Conservation (phyloP, 164 flowering plant genomes). For the Brasenia schreberi region DNA sequence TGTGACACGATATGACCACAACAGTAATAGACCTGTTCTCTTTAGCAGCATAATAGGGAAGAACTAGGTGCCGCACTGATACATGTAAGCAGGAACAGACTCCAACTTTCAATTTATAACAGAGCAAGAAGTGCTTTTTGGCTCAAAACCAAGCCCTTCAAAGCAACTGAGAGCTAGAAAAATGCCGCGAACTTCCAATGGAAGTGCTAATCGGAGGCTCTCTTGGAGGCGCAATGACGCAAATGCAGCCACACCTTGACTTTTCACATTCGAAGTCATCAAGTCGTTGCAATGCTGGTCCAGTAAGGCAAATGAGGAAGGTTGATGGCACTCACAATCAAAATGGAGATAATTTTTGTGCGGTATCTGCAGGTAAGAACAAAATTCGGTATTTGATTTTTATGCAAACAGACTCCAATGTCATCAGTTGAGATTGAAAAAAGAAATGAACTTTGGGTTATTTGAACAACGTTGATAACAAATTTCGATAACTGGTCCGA, state of each 20-base stretch:
- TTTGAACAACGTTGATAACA: too few relatives aligned
- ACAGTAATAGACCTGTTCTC: too few relatives aligned
- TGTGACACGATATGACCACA: too few relatives aligned
- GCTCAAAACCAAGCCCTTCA: slow-evolving; percentile 88
- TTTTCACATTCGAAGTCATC: neutral
- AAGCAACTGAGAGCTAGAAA: slow-evolving; percentile 54
- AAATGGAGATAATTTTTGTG: slow-evolving; percentile 22
- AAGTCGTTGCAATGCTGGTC: slow-evolving; percentile 5
- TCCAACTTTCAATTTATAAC: too few relatives aligned
- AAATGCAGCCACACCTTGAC: slow-evolving; percentile 5
- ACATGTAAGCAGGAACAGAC: too few relatives aligned
- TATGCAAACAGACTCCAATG: neutral
- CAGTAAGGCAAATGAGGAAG: slow-evolving; percentile 21
- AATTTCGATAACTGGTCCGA: too few relatives aligned
- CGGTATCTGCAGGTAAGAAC: slow-evolving; percentile 33
- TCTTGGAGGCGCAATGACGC: slow-evolving; percentile 50
- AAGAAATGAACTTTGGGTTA: too few relatives aligned
- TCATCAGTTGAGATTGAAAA: too few relatives aligned
- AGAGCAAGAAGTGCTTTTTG: slow-evolving; percentile 68
- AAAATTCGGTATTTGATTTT: neutral
- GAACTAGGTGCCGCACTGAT: too few relatives aligned
- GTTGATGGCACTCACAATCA: slow-evolving; percentile 17
- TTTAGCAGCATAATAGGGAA: too few relatives aligned
- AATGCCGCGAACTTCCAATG: slow-evolving; percentile 46
- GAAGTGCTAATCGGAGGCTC: slow-evolving; percentile 52